Evolutionary conservation across 305 asterid species (phyloP).

Genomic region (Nicotiana rustica): DNA sequence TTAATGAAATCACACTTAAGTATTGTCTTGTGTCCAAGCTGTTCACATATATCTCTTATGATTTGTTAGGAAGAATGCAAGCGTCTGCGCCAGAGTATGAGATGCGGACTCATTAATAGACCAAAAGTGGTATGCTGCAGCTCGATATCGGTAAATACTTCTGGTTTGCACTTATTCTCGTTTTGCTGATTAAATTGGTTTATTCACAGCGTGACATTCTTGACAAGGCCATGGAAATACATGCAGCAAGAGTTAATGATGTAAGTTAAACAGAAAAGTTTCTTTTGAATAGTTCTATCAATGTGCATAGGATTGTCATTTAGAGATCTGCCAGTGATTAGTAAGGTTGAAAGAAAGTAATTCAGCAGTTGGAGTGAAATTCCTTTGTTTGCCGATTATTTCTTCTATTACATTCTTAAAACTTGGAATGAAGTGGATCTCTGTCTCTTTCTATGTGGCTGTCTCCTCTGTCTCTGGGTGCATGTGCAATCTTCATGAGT

Average conservation of each 20-base stretch:
- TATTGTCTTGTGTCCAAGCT: constrained; percentile 30
- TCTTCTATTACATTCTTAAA: not conserved
- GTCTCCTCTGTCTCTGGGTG: not conserved
- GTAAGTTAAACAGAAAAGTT: constrained; percentile 59
- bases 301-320: not conserved
- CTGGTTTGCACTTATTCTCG: constrained; percentile 34
- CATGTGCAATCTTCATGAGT: constrained; percentile 16
- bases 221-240: constrained; percentile 95
- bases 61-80: constrained; percentile 94
- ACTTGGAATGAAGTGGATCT: constrained; percentile 1
- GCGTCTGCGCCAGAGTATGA: constrained; percentile 98
- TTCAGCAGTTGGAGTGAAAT: constrained; percentile 16
- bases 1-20: not conserved
- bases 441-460: not conserved
- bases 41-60: constrained; percentile 27
- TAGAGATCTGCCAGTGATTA: constrained; percentile 26
- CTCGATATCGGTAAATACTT: constrained; percentile 28
- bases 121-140: constrained; percentile 80
- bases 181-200: constrained; percentile 40
- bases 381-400: constrained; percentile 6
- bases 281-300: not conserved
- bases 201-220: constrained; percentile 90
- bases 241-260: constrained; percentile 89
- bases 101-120: constrained; percentile 88
- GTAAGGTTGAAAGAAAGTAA: constrained; percentile 8